phyloP scores from a whole-genome alignment of 352 stramenopile species.

The Phytophthora sansomeana region DNA sequence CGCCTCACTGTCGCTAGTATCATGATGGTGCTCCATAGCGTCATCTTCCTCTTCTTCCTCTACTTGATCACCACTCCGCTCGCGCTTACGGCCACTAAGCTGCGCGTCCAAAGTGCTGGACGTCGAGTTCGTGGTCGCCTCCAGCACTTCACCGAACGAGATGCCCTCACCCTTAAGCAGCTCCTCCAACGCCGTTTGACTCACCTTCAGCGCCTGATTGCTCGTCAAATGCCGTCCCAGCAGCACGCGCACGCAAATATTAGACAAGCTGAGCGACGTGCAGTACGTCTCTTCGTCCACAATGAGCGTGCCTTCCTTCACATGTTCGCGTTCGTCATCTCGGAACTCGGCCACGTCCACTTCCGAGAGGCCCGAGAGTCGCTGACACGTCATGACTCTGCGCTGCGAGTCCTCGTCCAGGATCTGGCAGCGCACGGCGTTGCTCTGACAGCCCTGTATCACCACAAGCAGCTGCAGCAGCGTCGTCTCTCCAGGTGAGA shows the following conservation, averaged over 20 bases:
- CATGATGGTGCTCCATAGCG: slow-evolving; percentile 18
- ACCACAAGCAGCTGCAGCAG: slow-evolving; percentile 86
- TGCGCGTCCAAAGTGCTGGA: slow-evolving; percentile 1
- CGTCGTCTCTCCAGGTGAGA: slow-evolving; percentile 76
- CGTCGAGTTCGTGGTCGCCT: slow-evolving; percentile 30
- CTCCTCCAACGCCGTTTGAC: slow-evolving; percentile 84
- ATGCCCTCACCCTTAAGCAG: slow-evolving; percentile 79
- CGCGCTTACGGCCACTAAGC: slow-evolving; percentile 31
- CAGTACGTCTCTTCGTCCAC: slow-evolving; percentile 87
- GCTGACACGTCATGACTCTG: slow-evolving; percentile 77
- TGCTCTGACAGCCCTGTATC: slow-evolving; percentile 86
- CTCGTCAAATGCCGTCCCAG: slow-evolving; percentile 77
- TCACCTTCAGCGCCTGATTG: slow-evolving; percentile 88
- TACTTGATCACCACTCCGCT: slow-evolving; percentile 29
- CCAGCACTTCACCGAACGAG: slow-evolving; percentile 67
- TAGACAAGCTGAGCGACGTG: slow-evolving; percentile 78
- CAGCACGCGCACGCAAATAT: slow-evolving; percentile 85
- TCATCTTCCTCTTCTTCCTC: slow-evolving; percentile 27
- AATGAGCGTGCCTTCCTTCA: slow-evolving; percentile 89
- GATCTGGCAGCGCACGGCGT: slow-evolving; percentile 85
- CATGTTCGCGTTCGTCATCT: slow-evolving; percentile 84
- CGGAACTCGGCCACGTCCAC: slow-evolving; percentile 88
- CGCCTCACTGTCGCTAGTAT: slow-evolving; percentile 44
- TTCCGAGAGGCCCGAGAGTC: slow-evolving; percentile 84
- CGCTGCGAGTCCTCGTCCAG: slow-evolving; percentile 85